A percentile compares a stretch with the other conserved stretches of the same genome.
Evolutionary conservation across 1,139 yeast species (phyloP).

Genomic region (Scheffersomyces lignicola): DNA sequence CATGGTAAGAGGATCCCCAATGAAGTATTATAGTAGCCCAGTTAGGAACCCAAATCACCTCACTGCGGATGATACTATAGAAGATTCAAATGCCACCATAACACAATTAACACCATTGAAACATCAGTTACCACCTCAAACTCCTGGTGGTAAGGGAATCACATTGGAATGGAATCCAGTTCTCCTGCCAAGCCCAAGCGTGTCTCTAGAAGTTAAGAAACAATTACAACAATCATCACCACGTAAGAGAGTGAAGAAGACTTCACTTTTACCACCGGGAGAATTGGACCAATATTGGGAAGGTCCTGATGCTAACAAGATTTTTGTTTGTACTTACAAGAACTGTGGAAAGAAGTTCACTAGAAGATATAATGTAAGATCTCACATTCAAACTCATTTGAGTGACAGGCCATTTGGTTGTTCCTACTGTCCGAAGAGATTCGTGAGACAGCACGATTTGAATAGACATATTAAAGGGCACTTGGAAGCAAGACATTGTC

Average conservation of each 20-base stretch:
- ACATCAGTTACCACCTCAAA: constrained; percentile 28
- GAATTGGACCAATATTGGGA: constrained; percentile 80
- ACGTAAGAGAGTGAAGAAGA: constrained; percentile 50
- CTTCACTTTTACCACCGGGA: constrained; percentile 86
- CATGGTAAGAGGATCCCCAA: constrained; percentile 34
- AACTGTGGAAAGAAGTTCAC: constrained; percentile 84
- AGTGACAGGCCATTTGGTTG: constrained; percentile 87
- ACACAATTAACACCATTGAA: constrained; percentile 44
- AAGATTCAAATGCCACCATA: constrained; percentile 43
- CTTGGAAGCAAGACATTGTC: constrained; percentile 63
- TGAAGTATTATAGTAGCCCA: constrained; percentile 29
- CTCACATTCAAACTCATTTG: constrained; percentile 95
- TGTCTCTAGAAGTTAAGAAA: constrained; percentile 34
- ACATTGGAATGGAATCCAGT: constrained; percentile 58
- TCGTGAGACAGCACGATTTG: constrained; percentile 90
- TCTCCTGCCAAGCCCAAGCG: constrained; percentile 45
- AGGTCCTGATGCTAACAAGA: constrained; percentile 73
- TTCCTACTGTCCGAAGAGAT: constrained; percentile 62
- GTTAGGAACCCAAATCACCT: constrained; percentile 19
- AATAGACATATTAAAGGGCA: constrained; percentile 90
- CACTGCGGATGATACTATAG: constrained; percentile 30
- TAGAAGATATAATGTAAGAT: constrained; percentile 89
- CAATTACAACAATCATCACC: constrained; percentile 45
- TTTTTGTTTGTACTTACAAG: constrained; percentile 72
- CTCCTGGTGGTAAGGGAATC: constrained; percentile 38